phyloP scores from a whole-genome alignment of 495 filamentous ascomycete genomes.

The Aspergillus biplanus region DNA sequence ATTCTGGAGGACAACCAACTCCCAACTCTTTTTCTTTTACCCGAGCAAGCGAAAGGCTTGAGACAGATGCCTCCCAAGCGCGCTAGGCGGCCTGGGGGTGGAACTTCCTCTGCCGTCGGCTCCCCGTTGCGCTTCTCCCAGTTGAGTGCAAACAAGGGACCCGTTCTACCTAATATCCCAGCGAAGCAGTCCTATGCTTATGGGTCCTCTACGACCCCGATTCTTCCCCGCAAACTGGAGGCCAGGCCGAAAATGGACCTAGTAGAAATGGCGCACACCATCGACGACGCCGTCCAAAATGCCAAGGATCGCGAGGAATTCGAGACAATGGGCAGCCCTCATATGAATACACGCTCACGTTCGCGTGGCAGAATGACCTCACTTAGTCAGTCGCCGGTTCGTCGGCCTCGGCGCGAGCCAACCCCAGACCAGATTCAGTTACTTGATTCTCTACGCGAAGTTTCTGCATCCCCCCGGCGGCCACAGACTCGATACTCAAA shows the following conservation, averaged over 20 bases:
- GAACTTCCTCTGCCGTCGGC: conserved; percentile 16
- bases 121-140: conserved; percentile 22
- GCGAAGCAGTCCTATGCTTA: conserved; percentile 39
- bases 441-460: conserved; percentile 35
- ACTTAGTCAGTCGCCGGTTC: conserved; percentile 22
- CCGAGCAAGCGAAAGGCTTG: not conserved
- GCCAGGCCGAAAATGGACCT: conserved; percentile 28
- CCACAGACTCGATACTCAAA: conserved; percentile 15
- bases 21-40: not conserved
- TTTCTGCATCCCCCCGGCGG: conserved; percentile 26
- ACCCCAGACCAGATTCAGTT: conserved; percentile 50
- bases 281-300: conserved; percentile 30
- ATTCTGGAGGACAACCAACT: not conserved
- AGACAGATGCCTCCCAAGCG: conserved; percentile 14
- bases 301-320: conserved; percentile 31
- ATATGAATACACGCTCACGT: conserved; percentile 17
- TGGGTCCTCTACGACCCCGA: conserved; percentile 33
- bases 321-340: not conserved
- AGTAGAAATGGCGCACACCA: conserved; percentile 29
- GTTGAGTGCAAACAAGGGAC: conserved; percentile 14
- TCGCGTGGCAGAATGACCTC: conserved; percentile 13
- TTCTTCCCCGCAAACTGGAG: conserved; percentile 31
- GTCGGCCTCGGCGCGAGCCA: conserved; percentile 37
- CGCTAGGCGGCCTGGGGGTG: not conserved
- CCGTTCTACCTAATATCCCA: conserved; percentile 34